Evolutionary conservation across 2,329 filamentous ascomycete species (phyloP).

Genomic region (Lachnellula cervina): DNA sequence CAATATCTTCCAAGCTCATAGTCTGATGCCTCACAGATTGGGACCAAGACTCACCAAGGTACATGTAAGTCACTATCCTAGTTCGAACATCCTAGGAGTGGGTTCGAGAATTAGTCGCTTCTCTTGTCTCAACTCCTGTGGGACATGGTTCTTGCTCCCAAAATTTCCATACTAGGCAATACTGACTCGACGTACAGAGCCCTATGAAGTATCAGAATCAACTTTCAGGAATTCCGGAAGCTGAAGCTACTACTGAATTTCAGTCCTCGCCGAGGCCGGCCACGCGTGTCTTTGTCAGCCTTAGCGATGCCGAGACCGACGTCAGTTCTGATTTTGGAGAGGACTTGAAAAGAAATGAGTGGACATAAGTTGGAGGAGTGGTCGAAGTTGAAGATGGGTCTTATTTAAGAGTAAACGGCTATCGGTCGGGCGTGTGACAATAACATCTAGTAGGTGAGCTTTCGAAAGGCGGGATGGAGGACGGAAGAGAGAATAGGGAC

Average conservation of each 20-base stretch:
- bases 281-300: not conserved
- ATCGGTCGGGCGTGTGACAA: too few relatives aligned
- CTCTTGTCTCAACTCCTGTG: too few relatives aligned
- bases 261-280: not conserved
- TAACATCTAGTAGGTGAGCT: not conserved
- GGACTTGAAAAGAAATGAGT: conserved; percentile 1
- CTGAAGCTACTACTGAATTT: not conserved
- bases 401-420: too few relatives aligned
- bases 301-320: conserved; percentile 12
- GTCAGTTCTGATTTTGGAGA: conserved; percentile 9
- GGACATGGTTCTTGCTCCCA: too few relatives aligned
- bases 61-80: too few relatives aligned
- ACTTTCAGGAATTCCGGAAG: not conserved
- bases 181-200: not conserved
- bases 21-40: conserved; percentile 12
- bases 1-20: conserved; percentile 20
- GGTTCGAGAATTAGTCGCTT: too few relatives aligned
- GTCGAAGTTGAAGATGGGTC: too few relatives aligned
- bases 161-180: too few relatives aligned
- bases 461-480: not conserved
- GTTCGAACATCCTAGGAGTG: too few relatives aligned
- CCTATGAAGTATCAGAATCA: not conserved
- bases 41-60: not conserved
- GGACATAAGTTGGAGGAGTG: too few relatives aligned
- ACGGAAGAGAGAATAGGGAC: not conserved